Evolutionary conservation across 768 basidiomycete species (phyloP).

Genomic region (Tulasnella sp.): DNA sequence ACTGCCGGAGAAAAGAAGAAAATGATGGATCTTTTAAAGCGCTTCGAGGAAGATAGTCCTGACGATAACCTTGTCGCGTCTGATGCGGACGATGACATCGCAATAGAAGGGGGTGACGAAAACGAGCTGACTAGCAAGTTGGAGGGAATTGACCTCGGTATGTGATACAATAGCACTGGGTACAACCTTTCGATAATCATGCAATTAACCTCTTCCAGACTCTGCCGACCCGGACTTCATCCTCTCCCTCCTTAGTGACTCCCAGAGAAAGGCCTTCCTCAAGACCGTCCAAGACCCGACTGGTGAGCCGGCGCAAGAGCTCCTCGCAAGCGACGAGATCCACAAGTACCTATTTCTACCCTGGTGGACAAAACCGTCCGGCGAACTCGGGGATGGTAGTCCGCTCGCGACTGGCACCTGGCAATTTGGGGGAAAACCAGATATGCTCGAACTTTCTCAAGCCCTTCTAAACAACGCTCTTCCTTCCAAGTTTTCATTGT

Average conservation of each 20-base stretch:
- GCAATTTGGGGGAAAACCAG: not conserved
- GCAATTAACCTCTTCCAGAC: slow-evolving; percentile 42
- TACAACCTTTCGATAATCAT: not conserved
- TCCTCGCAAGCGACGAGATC: slow-evolving; percentile 53
- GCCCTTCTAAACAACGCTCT: slow-evolving; percentile 38
- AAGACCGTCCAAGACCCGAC: slow-evolving; percentile 57
- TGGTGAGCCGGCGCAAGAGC: slow-evolving; percentile 56
- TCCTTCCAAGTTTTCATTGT: slow-evolving; percentile 39
- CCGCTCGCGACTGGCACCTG: slow-evolving; percentile 40
- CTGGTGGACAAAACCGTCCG: slow-evolving; percentile 62
- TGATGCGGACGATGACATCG: slow-evolving; percentile 36
- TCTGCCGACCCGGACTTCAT: slow-evolving; percentile 53
- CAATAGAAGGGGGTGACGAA: slow-evolving; percentile 42
- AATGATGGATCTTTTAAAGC: slow-evolving; percentile 68
- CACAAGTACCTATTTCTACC: slow-evolving; percentile 47
- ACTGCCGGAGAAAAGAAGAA: slow-evolving; percentile 54
- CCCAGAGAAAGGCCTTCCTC: slow-evolving; percentile 60
- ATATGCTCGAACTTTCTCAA: slow-evolving; percentile 42
- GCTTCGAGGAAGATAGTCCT: slow-evolving; percentile 56
- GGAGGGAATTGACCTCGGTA: slow-evolving; percentile 60
- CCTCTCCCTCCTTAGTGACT: slow-evolving; percentile 58
- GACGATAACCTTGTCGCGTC: slow-evolving; percentile 35
- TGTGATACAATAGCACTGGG: slow-evolving; percentile 30
- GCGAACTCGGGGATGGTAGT: slow-evolving; percentile 17
- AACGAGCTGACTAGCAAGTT: slow-evolving; percentile 53